Base-by-base conservation (phyloP, 2,329 filamentous ascomycete genomes). In the Sporothrix brasiliensis region DNA sequence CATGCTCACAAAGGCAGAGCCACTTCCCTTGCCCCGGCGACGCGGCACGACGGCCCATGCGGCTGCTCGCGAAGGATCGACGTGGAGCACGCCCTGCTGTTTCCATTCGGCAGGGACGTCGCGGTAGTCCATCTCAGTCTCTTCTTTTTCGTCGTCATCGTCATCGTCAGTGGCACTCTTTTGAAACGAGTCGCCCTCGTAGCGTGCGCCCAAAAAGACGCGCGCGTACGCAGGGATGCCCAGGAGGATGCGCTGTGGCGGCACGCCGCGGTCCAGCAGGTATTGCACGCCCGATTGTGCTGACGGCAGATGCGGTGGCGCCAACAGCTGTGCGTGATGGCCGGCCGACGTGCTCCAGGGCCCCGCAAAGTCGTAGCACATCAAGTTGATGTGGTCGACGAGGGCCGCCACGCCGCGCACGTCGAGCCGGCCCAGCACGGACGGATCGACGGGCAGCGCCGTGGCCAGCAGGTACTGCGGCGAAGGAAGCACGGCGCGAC, bases 291-390 rank as follows among this genome's bases (percentile, higher is more conserved):
- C 86, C 0, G 82, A 83, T 58, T 88, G 83, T 70, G 85, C 85
- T 1, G 87, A 89, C 14, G 75, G 69, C 27, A 74, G 16, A 79
- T 76, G 4, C 74, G 73, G 1, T 78, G 73, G 75, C 0, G 83
- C 79, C 67, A 84, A 83, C 0, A 91, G 83, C 75, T 89, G 88
- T 1, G 89, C 86, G 50, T 91, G 89, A 75, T 91, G 88, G 14
- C 88, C 89, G 11, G 84, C 85, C 41, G 85, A 83, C 27, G 81
- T 77, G 1, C 83, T 84, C 89, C 89, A 91, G 9, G 87, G 83
- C 0, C 89, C 89, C 0, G 85, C 83, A 74, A 90, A 90, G 77
- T 91, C 89, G 76, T 91, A 91, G 14, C 85, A 83, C 89, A 91
- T 91, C 58, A 91, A 81, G 75, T 91, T 90, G 72, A 91, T 79